Conservation (phyloP, 2,329 filamentous ascomycete species). For the Aspergillus ochraceus region DNA sequence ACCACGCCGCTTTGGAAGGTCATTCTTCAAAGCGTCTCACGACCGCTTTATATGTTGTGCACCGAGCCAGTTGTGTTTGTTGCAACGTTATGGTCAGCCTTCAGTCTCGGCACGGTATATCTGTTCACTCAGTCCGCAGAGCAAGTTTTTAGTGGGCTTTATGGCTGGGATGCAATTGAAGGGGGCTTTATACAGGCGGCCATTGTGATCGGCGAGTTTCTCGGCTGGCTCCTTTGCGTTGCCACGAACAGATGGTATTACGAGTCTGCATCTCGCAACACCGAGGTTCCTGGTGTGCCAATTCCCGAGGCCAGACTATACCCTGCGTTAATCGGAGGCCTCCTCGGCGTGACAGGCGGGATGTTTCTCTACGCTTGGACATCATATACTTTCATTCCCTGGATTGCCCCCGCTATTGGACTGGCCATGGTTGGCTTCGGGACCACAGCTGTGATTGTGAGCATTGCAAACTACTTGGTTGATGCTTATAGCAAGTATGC, state of each 20-base stretch:
- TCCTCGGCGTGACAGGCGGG: slow-evolving; percentile 34
- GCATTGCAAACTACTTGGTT: slow-evolving; percentile 48
- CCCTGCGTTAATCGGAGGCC: slow-evolving; percentile 33
- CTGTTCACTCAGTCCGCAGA: slow-evolving; percentile 44
- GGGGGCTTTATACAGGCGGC: slow-evolving; percentile 42
- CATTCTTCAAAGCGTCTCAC: slow-evolving; percentile 35
- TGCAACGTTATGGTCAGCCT: slow-evolving; percentile 44
- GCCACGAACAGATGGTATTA: slow-evolving; percentile 28
- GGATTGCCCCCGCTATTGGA: slow-evolving; percentile 34
- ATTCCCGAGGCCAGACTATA: slow-evolving; percentile 48
- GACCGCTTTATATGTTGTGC: slow-evolving; percentile 37
- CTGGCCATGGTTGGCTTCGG: slow-evolving; percentile 41
- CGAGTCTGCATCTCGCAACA: slow-evolving; percentile 34
- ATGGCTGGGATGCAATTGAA: slow-evolving; percentile 26
- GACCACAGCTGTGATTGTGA: slow-evolving; percentile 38
- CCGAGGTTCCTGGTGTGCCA: slow-evolving; percentile 37
- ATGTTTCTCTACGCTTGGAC: slow-evolving; percentile 40
- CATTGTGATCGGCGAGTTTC: slow-evolving; percentile 41
- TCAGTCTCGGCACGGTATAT: slow-evolving; percentile 44
- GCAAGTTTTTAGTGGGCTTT: slow-evolving; percentile 39
- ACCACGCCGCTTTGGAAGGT: slow-evolving; percentile 30
- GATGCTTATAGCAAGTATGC: slow-evolving; percentile 52
- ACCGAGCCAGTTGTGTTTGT: slow-evolving; percentile 45
- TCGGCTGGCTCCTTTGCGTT: slow-evolving; percentile 39
- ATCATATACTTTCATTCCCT: slow-evolving; percentile 26